Conservation (phyloP, 805 yeast species). For the Schizosaccharomyces lindneri region DNA sequence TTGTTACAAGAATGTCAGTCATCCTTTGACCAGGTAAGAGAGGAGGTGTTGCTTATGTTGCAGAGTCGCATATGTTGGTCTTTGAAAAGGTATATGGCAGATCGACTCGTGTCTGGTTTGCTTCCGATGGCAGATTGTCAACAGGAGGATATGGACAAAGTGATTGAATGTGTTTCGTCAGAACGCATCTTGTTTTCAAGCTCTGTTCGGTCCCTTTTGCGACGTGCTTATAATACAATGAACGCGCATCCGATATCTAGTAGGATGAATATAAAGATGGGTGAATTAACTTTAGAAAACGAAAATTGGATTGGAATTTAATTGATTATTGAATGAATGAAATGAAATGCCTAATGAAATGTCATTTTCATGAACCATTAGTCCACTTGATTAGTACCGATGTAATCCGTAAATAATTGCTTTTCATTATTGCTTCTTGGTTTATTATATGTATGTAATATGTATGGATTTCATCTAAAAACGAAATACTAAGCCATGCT, state of each 20-base stretch:
- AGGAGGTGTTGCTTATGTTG: not conserved
- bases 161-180: not conserved
- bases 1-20: not conserved
- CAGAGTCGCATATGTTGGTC: not conserved
- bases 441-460: too few relatives aligned
- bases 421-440: too few relatives aligned
- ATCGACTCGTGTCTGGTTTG: not conserved
- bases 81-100: not conserved
- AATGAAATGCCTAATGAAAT: not conserved
- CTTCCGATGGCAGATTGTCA: not conserved
- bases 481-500: too few relatives aligned
- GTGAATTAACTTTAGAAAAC: not conserved
- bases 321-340: not conserved
- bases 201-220: not conserved
- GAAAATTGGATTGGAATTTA: not conserved
- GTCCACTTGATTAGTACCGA: not conserved
- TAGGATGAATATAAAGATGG: not conserved
- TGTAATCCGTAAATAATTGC: not conserved
- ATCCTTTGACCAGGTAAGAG: not conserved
- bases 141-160: not conserved
- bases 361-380: not conserved
- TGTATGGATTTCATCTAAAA: too few relatives aligned
- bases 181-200: not conserved
- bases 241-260: not conserved
- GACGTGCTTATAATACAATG: not conserved